Evolutionary conservation across 2,329 filamentous ascomycete species (phyloP).

Genomic region (Stachybotrys chlorohalonatus): DNA sequence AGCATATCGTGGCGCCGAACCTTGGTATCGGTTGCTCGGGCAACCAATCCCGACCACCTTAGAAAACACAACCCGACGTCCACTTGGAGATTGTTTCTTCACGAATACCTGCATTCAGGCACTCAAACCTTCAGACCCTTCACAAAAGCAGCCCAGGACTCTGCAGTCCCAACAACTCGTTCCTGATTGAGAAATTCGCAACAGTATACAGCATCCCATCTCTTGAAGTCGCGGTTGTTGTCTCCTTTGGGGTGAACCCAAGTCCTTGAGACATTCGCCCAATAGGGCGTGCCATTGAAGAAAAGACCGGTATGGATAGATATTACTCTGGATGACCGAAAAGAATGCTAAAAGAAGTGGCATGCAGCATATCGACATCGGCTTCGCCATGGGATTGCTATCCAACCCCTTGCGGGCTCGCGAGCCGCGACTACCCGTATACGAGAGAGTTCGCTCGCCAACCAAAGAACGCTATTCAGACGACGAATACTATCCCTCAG

Average conservation of each 20-base stretch:
- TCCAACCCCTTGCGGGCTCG: conserved; percentile 38
- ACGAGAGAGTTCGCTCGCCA: conserved; percentile 32
- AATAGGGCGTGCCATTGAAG: not conserved
- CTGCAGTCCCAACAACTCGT: too few species aligned
- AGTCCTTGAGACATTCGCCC: not conserved
- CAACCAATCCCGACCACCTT: not conserved
- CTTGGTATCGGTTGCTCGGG: not conserved
- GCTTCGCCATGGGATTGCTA: conserved; percentile 36
- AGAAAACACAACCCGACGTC: not conserved
- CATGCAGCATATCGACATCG: not conserved
- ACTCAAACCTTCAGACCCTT: too few species aligned
- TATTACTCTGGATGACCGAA: too few species aligned
- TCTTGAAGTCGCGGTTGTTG: not conserved
- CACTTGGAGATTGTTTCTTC: not conserved
- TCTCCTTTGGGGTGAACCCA: not conserved
- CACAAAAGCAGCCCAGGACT: too few species aligned
- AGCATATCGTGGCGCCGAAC: too few species aligned
- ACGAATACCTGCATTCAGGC: not conserved
- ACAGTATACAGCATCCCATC: not conserved
- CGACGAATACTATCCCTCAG: conserved; percentile 38
- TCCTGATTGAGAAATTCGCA: not conserved
- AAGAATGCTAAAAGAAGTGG: too few species aligned
- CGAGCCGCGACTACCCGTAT: conserved; percentile 40
- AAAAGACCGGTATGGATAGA: not conserved
- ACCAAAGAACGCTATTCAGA: conserved; percentile 44